phyloP scores from a whole-genome alignment of 441 rosid species.

The Pelargonium australe region DNA sequence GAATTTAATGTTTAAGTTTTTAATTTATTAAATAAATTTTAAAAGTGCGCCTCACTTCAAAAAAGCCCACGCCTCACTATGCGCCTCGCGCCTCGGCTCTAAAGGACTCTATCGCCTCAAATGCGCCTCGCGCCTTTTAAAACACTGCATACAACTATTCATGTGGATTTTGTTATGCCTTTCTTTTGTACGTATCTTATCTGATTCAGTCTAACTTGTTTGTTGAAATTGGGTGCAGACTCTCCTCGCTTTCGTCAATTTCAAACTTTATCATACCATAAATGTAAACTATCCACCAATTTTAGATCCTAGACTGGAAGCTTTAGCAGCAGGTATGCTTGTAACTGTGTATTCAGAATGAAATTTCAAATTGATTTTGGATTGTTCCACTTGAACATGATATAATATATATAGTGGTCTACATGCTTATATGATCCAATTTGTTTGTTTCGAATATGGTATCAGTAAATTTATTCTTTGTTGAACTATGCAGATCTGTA shows the following conservation, averaged over 20 bases:
- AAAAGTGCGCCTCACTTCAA: no score
- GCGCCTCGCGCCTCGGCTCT: no score
- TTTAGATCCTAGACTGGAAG: conserved; percentile 79
- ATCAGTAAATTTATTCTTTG: background rate
- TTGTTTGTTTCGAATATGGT: background rate
- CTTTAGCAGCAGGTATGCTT: conserved; percentile 74
- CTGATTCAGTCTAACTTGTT: background rate
- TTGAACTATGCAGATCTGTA: background rate
- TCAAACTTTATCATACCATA: conserved; percentile 69
- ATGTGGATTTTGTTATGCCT: background rate
- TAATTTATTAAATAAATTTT: no score
- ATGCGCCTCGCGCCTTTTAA: no score
- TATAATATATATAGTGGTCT: background rate
- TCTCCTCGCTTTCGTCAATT: conserved; percentile 72
- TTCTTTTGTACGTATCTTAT: background rate
- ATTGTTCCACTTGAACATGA: background rate
- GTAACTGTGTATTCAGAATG: background rate
- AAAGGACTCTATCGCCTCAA: no score
- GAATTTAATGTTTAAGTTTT: no score
- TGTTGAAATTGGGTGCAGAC: conserved; percentile 48
- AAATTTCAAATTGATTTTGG: background rate
- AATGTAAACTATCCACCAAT: conserved; percentile 82
- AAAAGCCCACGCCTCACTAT: no score
- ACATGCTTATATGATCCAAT: background rate
- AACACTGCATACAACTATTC: background rate